phyloP scores from a whole-genome alignment of 2,329 filamentous ascomycete species.

The Xylariaceae sp. region DNA sequence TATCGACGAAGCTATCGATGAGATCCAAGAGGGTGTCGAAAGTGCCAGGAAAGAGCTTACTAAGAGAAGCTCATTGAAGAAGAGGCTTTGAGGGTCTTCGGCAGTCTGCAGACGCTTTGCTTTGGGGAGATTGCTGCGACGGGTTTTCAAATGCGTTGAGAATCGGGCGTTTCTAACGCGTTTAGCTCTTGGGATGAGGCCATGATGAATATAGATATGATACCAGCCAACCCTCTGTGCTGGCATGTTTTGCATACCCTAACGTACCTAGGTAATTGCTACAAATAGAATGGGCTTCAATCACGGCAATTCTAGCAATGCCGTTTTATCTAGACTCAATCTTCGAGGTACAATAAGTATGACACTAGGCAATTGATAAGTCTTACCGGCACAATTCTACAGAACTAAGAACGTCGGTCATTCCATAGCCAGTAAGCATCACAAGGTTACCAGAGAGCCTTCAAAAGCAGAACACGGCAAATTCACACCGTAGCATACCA shows the following conservation, averaged over 20 bases:
- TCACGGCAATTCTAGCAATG: neutral
- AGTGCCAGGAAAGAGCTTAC: constrained; percentile 36
- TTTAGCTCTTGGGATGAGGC: neutral
- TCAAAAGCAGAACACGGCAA: no score
- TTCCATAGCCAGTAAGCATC: no score
- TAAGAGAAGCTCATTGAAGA: constrained; percentile 12
- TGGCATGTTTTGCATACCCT: neutral
- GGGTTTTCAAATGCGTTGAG: no score
- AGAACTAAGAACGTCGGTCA: no score
- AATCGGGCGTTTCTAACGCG: neutral
- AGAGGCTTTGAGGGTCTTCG: constrained; percentile 12
- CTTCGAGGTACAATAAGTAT: no score
- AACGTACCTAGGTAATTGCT: neutral
- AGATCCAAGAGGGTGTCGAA: constrained; percentile 71
- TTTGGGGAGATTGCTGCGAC: no score
- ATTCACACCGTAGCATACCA: no score
- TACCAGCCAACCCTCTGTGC: neutral
- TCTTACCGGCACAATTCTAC: no score
- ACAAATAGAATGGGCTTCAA: neutral
- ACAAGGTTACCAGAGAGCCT: no score
- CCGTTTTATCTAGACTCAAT: no score
- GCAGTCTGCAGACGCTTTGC: no score
- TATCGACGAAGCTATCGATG: constrained; percentile 71
- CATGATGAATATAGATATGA: constrained; percentile 10
- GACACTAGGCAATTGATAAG: no score